Evolutionary conservation across 2,329 filamentous ascomycete genomes (phyloP).

Genomic region (Gaeumannomyces sp.): DNA sequence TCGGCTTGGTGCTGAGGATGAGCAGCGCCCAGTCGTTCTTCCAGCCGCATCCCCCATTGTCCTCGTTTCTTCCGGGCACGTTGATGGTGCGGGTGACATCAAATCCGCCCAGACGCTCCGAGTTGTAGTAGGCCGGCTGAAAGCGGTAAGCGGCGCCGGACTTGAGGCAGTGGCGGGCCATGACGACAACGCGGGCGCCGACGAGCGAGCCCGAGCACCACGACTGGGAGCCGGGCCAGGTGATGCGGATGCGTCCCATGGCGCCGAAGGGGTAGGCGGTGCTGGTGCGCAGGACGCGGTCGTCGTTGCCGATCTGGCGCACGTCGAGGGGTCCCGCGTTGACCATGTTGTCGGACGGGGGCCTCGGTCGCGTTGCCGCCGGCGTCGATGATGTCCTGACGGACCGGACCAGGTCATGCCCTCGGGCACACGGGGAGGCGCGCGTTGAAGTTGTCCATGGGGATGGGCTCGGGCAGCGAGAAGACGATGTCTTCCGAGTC

Average conservation of each 20-base stretch:
- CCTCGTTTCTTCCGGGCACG: background rate
- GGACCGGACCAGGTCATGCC: background rate
- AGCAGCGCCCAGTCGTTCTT: conserved; percentile 17
- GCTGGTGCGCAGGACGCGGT: conserved; percentile 2
- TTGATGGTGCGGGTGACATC: conserved; percentile 4
- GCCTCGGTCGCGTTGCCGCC: conserved; percentile 4
- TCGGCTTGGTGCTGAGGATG: conserved; percentile 10
- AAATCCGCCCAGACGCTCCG: conserved; percentile 6
- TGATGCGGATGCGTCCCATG: conserved; percentile 7
- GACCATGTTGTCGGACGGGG: background rate
- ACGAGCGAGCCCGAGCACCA: conserved; percentile 9
- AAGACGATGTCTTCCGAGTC: background rate
- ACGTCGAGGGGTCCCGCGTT: background rate
- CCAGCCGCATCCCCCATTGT: conserved; percentile 10
- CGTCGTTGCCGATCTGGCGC: conserved; percentile 8
- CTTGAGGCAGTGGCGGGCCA: conserved; percentile 6
- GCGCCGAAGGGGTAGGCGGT: conserved; percentile 8
- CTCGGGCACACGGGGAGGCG: background rate
- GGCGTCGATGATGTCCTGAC: background rate
- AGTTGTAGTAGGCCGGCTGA: conserved; percentile 9
- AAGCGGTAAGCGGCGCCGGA: conserved; percentile 9
- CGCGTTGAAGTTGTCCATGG: background rate
- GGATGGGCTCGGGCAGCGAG: background rate
- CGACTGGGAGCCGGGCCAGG: background rate
- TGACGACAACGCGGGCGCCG: conserved; percentile 6